Conservation (phyloP, 2,329 filamentous ascomycete species). For the Acrodontium crateriforme region DNA sequence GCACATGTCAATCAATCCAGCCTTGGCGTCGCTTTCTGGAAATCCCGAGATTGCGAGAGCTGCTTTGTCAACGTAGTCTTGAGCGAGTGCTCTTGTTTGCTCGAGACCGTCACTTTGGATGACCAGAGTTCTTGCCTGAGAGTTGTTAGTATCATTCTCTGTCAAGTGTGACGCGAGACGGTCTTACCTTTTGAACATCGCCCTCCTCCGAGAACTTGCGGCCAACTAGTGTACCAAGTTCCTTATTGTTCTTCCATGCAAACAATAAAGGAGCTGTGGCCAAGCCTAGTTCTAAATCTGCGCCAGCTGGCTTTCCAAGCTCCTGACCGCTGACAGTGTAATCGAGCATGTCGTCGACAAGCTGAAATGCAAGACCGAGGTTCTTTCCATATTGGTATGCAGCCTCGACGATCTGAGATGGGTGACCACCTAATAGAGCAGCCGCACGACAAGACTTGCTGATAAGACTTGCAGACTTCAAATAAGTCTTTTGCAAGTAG, state of each 20-base stretch:
- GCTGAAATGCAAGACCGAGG: conserved; percentile 84
- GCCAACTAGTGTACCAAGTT: conserved; percentile 76
- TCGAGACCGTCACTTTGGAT: conserved; percentile 73
- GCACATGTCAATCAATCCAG: conserved; percentile 84
- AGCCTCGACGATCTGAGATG: conserved; percentile 69
- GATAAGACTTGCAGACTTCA: conserved; percentile 91
- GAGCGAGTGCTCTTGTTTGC: conserved; percentile 77
- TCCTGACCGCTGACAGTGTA: conserved; percentile 78
- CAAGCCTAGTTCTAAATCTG: conserved; percentile 82
- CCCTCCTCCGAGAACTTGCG: conserved; percentile 76
- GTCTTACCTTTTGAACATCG: conserved; percentile 67
- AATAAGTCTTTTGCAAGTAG: conserved; percentile 95
- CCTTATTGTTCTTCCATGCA: conserved; percentile 69
- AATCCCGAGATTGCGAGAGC: conserved; percentile 72
- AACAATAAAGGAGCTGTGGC: conserved; percentile 90
- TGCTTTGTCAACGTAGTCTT: conserved; percentile 81
- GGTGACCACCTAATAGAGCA: conserved; percentile 67
- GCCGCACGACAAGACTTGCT: conserved; percentile 90
- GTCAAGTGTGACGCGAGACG: neutral
- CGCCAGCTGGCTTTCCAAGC: conserved; percentile 86
- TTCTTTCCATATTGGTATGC: conserved; percentile 91
- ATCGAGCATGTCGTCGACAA: conserved; percentile 96
- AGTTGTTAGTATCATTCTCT: conserved; percentile 11
- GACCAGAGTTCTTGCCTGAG: conserved; percentile 74
- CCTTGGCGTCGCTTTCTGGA: conserved; percentile 89